Conservation (phyloP, 2,329 filamentous ascomycete genomes). For the Aspergillus amoenus region DNA sequence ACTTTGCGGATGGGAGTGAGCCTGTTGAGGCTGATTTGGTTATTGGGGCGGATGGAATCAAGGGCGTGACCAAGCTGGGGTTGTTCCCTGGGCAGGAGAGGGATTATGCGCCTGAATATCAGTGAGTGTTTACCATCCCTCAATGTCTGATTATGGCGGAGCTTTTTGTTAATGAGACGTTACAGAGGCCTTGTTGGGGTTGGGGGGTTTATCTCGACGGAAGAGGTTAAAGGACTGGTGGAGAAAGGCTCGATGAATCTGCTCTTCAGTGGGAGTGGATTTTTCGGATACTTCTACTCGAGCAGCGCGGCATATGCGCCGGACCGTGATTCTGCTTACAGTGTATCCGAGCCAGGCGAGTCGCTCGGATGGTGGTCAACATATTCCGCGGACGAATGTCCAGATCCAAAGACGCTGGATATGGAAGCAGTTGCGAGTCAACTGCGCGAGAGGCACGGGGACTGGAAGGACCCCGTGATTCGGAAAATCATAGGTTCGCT, state of each 20-base stretch:
- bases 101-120: conserved; percentile 41
- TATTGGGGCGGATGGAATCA: conserved; percentile 45
- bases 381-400: conserved; percentile 33
- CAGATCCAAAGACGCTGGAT: conserved; percentile 32
- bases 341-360: conserved; percentile 30
- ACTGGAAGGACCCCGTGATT: conserved; percentile 51
- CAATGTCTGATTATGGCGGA: too few relatives aligned
- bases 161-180: background rate
- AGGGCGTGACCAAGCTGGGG: conserved; percentile 35
- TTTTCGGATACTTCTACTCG: conserved; percentile 50
- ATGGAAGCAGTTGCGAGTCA: conserved; percentile 32
- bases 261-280: conserved; percentile 50
- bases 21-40: conserved; percentile 41
- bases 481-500: conserved; percentile 40
- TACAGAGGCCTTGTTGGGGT: conserved; percentile 44
- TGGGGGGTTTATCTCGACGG: conserved; percentile 45
- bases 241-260: conserved; percentile 43
- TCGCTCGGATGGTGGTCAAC: conserved; percentile 50
- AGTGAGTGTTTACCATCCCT: conserved; percentile 26
- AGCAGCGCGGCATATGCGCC: conserved; percentile 21
- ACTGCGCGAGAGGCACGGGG: conserved; percentile 41
- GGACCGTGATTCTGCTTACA: conserved; percentile 25
- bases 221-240: conserved; percentile 28
- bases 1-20: conserved; percentile 35
- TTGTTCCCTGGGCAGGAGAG: conserved; percentile 38